Evolutionary conservation across 2,329 filamentous ascomycete genomes (phyloP), one percentile per base, ranked within the genome.

Genomic region (Tolypocladium inflatum): DNA sequence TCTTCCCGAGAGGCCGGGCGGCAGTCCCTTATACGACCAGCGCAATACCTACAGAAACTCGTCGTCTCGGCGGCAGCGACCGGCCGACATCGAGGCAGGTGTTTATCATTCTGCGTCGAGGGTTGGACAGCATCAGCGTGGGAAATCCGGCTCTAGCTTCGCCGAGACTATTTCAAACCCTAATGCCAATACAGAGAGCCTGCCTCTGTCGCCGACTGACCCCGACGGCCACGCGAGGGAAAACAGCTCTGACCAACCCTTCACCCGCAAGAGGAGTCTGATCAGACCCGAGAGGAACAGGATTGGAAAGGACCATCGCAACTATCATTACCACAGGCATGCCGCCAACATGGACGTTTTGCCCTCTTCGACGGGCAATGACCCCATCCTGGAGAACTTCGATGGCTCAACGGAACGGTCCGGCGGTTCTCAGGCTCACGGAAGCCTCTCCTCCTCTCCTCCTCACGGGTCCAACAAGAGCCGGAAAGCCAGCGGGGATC

Each of bases 271-370:
- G 75, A 86, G 89, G 70, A 97, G 90, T 72, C 78, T 99, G 62
- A 87, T 99, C 68, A 83, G 89, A 61, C 94, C 94, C 1, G 94
- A 99, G 74, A 85, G 94, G 63, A 88, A 88, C 67, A 85, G 89
- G 65, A 90, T 96, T 64, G 89, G 92, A 65, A 86, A 82, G 63
- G 89, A 92, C 65, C 91, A 97, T 70, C 91, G 92, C 17, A 95
- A 97, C 72, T 99, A 97, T 70, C 84, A 97, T 74, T 99, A 99
- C 74, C 86, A 91, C 64, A 89, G 96, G 71, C 92, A 96, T 82
- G 91, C 95, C 11, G 89, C 91, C 66, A 89, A 93, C 63, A 97
- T 99, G 91, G 82, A 87, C 57, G 88, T 91, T 6, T 80, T 91
- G 63, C 94, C 95, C 1, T 97, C 94, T 0, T 89, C 90, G 8